Base-by-base conservation (phyloP, 2,329 filamentous ascomycete genomes). In the Hymenoscyphus fraxineus region DNA sequence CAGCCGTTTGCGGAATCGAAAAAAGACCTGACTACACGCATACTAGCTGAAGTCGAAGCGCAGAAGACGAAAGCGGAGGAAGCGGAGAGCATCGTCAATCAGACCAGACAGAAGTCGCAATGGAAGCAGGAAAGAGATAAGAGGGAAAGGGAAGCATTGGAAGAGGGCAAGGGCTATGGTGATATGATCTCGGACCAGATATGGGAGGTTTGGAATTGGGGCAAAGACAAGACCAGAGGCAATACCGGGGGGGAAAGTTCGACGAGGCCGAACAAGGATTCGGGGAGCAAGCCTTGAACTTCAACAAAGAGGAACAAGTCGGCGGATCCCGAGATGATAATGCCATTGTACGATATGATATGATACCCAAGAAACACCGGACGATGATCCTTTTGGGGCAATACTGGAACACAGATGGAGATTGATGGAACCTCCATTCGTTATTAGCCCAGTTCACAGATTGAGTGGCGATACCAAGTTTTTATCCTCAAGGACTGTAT, bases 81-180 rank as follows among this genome's bases (percentile, higher is more conserved):
- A 15, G 57, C 62, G 13, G 68, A 65, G 64, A 71, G 76, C 2
- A 13, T 76, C 4, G 35, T 83, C 60, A 76, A 80, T 66, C 77
- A 78, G 67, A 73, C 86, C 16, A 86, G 84, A 84, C 82, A 85
- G 73, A 73, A 74, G 27, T 41, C 77, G 64, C 71, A 71, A 56
- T 71, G 69, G 61, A 66, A 73, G 55, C 70, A 72, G 64, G 69
- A 72, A 69, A 68, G 71, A 64, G 64, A 69, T 58, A 64, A 69
- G 58, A 70, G 68, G n/a, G 69, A 70, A 38, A 67, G 70, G 64
- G 66, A 67, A 64, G 71, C 70, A 16, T 58, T 71, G 56, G 71
- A 71, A 60, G 69, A 72, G 47, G 70, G 69, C 51, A 77, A 76
- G 69, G 73, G 70, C 3, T 79, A 77, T 70, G 72, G 73, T 16